Conservation (phyloP, 768 basidiomycete species). For the Xerocomellus intermedius region DNA sequence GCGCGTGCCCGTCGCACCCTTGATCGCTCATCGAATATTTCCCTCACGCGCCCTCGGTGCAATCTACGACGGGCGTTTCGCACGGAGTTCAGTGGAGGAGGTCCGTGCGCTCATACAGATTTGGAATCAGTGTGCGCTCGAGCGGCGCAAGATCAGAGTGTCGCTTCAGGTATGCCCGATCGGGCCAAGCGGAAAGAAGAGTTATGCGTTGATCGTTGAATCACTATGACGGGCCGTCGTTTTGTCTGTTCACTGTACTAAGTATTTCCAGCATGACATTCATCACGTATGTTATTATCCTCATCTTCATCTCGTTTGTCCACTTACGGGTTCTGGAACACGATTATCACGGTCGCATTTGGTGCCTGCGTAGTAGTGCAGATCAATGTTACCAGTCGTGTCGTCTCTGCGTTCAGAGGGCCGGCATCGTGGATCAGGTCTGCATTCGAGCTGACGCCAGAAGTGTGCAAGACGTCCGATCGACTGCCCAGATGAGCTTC, state of each 20-base stretch:
- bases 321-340: neutral
- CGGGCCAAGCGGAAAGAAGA: slow-evolving; percentile 2
- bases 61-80: slow-evolving; percentile 22
- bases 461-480: neutral
- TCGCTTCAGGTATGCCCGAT: slow-evolving; percentile 10
- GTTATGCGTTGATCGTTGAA: slow-evolving; percentile 23
- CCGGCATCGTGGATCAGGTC: neutral
- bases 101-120: slow-evolving; percentile 27
- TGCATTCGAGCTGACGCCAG: neutral
- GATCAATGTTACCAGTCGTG: neutral
- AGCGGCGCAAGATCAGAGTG: slow-evolving; percentile 30
- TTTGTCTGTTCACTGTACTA: slow-evolving; percentile 1
- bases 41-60: slow-evolving; percentile 11
- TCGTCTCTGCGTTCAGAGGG: neutral
- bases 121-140: slow-evolving; percentile 34
- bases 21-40: slow-evolving; percentile 17
- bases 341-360: neutral
- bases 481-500: neutral
- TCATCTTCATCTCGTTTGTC: neutral
- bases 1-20: slow-evolving; percentile 15
- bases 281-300: neutral
- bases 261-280: neutral
- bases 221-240: slow-evolving; percentile 17
- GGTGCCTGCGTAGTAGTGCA: neutral
- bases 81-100: slow-evolving; percentile 16